Evolutionary conservation across 2,329 filamentous ascomycete genomes (phyloP).

Genomic region (Colletotrichum sp.): DNA sequence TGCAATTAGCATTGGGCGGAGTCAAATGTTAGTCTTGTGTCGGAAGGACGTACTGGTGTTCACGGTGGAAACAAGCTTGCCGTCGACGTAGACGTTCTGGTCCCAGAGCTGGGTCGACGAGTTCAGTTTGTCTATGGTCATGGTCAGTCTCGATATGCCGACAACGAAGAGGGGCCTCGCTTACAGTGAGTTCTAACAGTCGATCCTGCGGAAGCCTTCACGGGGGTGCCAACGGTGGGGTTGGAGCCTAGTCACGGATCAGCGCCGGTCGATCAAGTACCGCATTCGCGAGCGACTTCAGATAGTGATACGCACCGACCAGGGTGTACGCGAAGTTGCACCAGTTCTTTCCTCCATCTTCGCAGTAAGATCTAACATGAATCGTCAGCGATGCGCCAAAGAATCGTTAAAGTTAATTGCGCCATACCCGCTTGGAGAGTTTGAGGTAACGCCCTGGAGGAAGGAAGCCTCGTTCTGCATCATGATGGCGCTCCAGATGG

Average conservation of each 20-base stretch:
- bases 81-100: background rate
- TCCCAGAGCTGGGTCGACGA: background rate
- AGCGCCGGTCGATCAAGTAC: background rate
- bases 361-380: background rate
- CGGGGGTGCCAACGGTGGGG: background rate
- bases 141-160: background rate
- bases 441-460: slow-evolving; percentile 2
- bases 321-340: slow-evolving; percentile 2
- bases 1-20: background rate
- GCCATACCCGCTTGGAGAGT: background rate
- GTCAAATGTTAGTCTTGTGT: background rate
- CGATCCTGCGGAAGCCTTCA: background rate
- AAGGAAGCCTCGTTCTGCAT: slow-evolving; percentile 1
- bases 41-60: background rate
- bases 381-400: background rate
- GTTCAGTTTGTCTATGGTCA: background rate
- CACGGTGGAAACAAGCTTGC: background rate
- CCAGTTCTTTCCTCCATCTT: background rate
- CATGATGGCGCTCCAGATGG: slow-evolving; percentile 7
- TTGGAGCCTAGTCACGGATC: background rate
- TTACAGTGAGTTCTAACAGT: background rate
- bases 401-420: rapidly evolving
- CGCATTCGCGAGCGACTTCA: background rate
- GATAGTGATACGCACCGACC: background rate
- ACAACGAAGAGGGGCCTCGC: background rate